These are phyloP conservation scores for Tephrocybe sp. DNA, from an alignment of 768 basidiomycete species.

Conservation along the genomic window DNA sequence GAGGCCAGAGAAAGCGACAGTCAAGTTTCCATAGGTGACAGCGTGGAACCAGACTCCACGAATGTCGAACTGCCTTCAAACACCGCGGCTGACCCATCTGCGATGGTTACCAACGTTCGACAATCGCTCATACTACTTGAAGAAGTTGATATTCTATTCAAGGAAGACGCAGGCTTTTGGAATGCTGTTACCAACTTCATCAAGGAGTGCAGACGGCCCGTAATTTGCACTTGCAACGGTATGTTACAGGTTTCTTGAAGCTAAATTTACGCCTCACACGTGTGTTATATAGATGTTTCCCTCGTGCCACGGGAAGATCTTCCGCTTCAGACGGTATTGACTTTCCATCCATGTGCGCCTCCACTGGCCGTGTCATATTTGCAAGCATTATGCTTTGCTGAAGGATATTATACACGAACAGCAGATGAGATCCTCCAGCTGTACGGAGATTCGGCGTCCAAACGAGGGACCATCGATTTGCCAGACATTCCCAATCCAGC, in stretches of 20 bases:
- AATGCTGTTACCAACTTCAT: slow-evolving; percentile 78
- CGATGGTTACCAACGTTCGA: slow-evolving; percentile 35
- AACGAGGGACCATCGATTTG: slow-evolving; percentile 29
- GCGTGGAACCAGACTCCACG: slow-evolving; percentile 7
- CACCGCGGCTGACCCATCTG: slow-evolving; percentile 8
- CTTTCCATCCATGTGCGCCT: slow-evolving; percentile 59
- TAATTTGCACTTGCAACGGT: slow-evolving; percentile 97
- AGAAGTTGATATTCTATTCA: slow-evolving; percentile 92
- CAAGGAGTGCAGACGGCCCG: slow-evolving; percentile 78
- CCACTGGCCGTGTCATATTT: slow-evolving; percentile 65
- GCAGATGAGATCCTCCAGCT: slow-evolving; percentile 39
- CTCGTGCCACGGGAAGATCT: slow-evolving; percentile 72
- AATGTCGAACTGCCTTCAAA: slow-evolving; percentile 23
- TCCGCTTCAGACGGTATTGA: slow-evolving; percentile 70
- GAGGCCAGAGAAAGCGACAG: background rate
- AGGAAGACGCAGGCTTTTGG: slow-evolving; percentile 87
- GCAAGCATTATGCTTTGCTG: slow-evolving; percentile 53
- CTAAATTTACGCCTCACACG: slow-evolving; percentile 1
- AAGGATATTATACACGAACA: slow-evolving; percentile 44
- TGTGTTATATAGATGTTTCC: slow-evolving; percentile 51
- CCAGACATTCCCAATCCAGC: slow-evolving; percentile 24
- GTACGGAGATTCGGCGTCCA: slow-evolving; percentile 34
- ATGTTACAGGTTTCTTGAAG: slow-evolving; percentile 3
- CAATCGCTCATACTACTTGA: slow-evolving; percentile 92
- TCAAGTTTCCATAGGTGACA: background rate